These are phyloP conservation scores for Xylariaceae sp. DNA, from an alignment of 2,329 filamentous ascomycete genomes.

Conservation along the genomic window DNA sequence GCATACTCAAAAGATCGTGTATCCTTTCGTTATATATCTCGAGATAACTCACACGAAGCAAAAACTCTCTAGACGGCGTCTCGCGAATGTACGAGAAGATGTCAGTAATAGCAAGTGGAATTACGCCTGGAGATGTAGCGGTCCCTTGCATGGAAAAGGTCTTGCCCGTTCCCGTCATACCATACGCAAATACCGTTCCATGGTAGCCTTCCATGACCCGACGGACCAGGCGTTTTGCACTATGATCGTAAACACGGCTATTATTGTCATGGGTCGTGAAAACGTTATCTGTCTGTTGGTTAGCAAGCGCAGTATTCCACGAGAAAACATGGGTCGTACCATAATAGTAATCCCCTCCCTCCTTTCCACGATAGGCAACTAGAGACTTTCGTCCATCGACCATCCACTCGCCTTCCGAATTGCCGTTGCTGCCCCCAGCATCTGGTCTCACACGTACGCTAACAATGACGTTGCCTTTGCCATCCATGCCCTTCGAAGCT, in stretches of 20 bases:
- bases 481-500: conserved; percentile 55
- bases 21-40: conserved; percentile 99
- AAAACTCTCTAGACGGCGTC: conserved; percentile 88
- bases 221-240: conserved; percentile 87
- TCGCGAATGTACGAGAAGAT: conserved; percentile 99
- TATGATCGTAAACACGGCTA: conserved; percentile 88
- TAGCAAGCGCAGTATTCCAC: conserved; percentile 8
- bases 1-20: conserved; percentile 81
- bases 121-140: conserved; percentile 90
- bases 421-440: conserved; percentile 54
- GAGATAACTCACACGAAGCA: conserved; percentile 93
- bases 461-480: conserved; percentile 91
- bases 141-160: conserved; percentile 99
- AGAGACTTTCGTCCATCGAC: conserved; percentile 80
- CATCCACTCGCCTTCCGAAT: conserved; percentile 80
- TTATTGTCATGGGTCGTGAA: conserved; percentile 94
- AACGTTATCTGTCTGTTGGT: conserved; percentile 70
- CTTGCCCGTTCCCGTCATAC: conserved; percentile 98
- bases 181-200: conserved; percentile 96
- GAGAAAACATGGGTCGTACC: conserved; percentile 51
- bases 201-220: conserved; percentile 99
- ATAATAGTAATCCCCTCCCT: conserved; percentile 89
- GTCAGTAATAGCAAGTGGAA: conserved; percentile 93
- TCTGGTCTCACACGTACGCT: conserved; percentile 93
- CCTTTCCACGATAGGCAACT: conserved; percentile 79